Base-by-base conservation (phyloP, 2,329 filamentous ascomycete species). In the Penicillium sp. region DNA sequence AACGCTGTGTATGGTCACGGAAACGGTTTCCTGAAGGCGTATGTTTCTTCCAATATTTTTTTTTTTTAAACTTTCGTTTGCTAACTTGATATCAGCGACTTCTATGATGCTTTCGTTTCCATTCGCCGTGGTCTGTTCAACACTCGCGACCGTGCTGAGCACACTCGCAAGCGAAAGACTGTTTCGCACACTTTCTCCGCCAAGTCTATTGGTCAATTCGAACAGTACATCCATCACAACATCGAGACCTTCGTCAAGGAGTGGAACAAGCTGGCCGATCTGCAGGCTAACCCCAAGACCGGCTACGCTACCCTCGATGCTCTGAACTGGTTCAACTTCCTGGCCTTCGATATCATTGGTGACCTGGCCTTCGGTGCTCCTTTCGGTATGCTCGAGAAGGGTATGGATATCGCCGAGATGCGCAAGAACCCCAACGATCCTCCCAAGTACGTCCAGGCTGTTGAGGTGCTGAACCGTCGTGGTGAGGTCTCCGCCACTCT, bases 101-200 rank as follows among this genome's bases (percentile, higher is more conserved):
- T 92, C 76, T 96, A 96, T 66, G 91, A 96, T 67, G 89, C 90
- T 46, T 96, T 96, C 65, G 91, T 96, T 51, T 92, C 89, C 11
- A 95, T 96, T 67, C 84, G 83, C 47, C 85, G 90, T 11, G 91
- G 91, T 18, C 81, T 97, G 11, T 97, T 96, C 84, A 96, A 95
- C 74, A 96, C 92, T 0, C 83, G 92, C 28, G 86, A 92, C 75
- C 84, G 92, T 45, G 79, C 80, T 0, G 90, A 96, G 67, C 92
- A 97, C 72, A 87, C 88, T 0, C 86, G 92, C 59, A 97, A 96
- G 82, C 85, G 92, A 66, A 96, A 96, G 82, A 87, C 90, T 2
- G 85, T 96, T 44, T 87, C 90, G 1, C 91, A 96, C 72, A 94
- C 90, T 28, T 96, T 96, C 76, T 90, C 87, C 13, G 82, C 87